phyloP scores from a whole-genome alignment of 1,284 basidiomycete genomes.

The Tilletia indica region DNA sequence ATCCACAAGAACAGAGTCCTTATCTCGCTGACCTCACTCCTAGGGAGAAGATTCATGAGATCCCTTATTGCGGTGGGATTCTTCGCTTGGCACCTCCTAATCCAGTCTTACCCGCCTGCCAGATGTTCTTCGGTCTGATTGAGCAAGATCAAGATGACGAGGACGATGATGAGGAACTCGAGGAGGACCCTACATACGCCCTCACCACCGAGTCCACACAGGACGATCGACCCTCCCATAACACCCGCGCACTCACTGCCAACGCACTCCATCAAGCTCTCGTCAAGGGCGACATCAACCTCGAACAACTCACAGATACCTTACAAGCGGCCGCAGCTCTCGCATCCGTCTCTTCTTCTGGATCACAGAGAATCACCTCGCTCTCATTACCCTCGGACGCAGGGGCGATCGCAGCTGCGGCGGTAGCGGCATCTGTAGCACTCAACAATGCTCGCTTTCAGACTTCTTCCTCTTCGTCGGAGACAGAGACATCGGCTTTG shows the following conservation, averaged over 20 bases:
- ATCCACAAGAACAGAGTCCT: conserved; percentile 34
- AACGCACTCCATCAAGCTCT: neutral
- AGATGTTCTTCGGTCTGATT: conserved; percentile 45
- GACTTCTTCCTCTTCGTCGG: neutral
- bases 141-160: conserved; percentile 25
- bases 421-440: neutral
- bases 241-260: neutral
- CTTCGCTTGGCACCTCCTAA: conserved; percentile 50
- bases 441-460: neutral
- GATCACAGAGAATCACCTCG: neutral
- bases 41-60: conserved; percentile 49
- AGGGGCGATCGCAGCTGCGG: conserved; percentile 1
- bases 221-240: neutral
- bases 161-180: neutral
- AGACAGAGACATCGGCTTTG: no score
- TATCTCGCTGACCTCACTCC: conserved; percentile 59
- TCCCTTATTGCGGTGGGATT: conserved; percentile 56
- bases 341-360: neutral
- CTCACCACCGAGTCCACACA: neutral
- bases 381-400: neutral
- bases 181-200: neutral
- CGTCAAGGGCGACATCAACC: neutral
- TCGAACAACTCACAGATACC: neutral
- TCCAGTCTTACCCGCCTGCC: conserved; percentile 28
- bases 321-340: neutral